phyloP scores from a whole-genome alignment of 805 yeast species.

The Hemisphaericaspora nanyangensis region DNA sequence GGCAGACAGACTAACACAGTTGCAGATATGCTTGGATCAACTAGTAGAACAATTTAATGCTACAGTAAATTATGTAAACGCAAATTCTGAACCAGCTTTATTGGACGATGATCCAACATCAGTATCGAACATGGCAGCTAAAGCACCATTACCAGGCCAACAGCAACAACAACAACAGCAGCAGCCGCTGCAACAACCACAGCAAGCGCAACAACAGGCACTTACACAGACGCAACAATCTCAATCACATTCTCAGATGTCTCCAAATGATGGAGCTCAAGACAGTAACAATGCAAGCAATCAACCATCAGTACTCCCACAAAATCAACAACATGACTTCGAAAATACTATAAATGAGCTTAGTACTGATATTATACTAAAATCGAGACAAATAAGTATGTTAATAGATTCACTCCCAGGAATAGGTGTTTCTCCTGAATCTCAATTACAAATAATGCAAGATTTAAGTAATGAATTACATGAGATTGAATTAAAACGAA shows the following conservation, averaged over 20 bases:
- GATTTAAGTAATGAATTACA: conserved; percentile 59
- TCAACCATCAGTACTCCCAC: conserved; percentile 11
- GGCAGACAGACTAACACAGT: conserved; percentile 87
- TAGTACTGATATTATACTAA: conserved; percentile 78
- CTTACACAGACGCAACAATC: conserved; percentile 3
- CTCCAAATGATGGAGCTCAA: not conserved
- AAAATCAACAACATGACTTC: conserved; percentile 17
- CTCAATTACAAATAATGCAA: conserved; percentile 64
- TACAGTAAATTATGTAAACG: conserved; percentile 63
- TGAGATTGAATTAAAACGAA: conserved; percentile 55
- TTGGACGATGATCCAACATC: conserved; percentile 68
- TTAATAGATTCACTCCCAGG: conserved; percentile 91
- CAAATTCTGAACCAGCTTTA: conserved; percentile 33
- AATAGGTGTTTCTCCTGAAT: conserved; percentile 75
- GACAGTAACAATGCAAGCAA: conserved; percentile 13
- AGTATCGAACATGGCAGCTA: conserved; percentile 60
- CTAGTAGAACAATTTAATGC: conserved; percentile 78
- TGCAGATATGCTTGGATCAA: conserved; percentile 84
- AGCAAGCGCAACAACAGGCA: not conserved
- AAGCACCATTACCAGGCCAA: conserved; percentile 46
- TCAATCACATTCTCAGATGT: not conserved
- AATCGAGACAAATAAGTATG: conserved; percentile 80
- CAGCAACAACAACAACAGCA: conserved; percentile 11
- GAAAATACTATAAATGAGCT: conserved; percentile 65
- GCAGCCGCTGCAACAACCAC: conserved; percentile 5